Base-by-base conservation (phyloP, 2,329 filamentous ascomycete species). In the Paecilomyces variotii region DNA sequence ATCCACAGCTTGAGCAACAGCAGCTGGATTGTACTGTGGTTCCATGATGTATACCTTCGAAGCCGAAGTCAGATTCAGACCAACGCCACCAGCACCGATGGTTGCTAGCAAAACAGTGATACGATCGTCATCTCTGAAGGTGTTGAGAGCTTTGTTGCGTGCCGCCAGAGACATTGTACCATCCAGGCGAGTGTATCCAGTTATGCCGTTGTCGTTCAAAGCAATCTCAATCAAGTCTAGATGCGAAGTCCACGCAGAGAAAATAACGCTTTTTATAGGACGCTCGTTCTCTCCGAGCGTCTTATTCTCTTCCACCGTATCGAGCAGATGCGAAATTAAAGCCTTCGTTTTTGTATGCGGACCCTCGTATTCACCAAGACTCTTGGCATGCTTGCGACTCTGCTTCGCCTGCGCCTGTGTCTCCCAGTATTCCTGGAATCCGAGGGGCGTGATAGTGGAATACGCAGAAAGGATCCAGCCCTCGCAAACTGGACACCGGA, bases 31-130 rank as follows among this genome's bases (percentile, higher is more conserved):
- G 78, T 93, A 99, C 70, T 97, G 92, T 4, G 94, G 94, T 72
- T 99, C 94, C 93, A 99, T 97, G 67, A 97, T 89, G 72, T 94
- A 97, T 12, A 95, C 93, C 57, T 84, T 88, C 70, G 87, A 94
- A 32, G 88, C 93, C 0, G 89, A 81, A 0, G 92, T 97, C 57
- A 97, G 79, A 70, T 97, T 97, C 45, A 97, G 85, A 12, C 93
- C 93, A 14, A 97, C 83, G 19, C 94, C 93, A 63, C 93, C 94
- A 0, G 93, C 93, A 69, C 87, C 91, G 74, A 97, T 95, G 9
- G 91, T 96, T 12, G 96, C 91, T 9, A 97, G 83, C 55, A 97
- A 91, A 56, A 96, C 87, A 32, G 86, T 86, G 35, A 96, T 83
- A 0, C 73, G 76, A 2, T 83, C 74, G 64, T 96, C 86, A 10